Percentiles rank a stretch among this genome's conserved stretches.
phyloP scores from a whole-genome alignment of 2,329 filamentous ascomycete species.

The Epichloe uncinata region DNA sequence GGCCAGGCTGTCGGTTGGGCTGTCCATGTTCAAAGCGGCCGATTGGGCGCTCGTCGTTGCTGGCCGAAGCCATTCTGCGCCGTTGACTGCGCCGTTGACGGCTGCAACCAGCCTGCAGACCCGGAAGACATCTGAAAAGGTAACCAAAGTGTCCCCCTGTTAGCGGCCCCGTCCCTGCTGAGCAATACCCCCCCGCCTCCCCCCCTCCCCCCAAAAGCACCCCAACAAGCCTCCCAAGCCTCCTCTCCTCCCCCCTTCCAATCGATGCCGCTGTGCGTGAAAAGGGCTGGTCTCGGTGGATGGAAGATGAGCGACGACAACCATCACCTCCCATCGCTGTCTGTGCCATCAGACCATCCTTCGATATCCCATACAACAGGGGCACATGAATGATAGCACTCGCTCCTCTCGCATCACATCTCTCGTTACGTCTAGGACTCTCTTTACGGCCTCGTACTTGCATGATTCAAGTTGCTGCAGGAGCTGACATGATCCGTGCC shows the following conservation, averaged over 20 bases:
- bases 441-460: neutral
- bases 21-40: neutral
- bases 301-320: too few species aligned
- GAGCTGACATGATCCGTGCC: constrained; percentile 8
- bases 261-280: too few species aligned
- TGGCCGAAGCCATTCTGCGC: neutral
- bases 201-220: too few species aligned
- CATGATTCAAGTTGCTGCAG: constrained; percentile 1
- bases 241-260: too few species aligned
- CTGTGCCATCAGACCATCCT: neutral
- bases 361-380: neutral
- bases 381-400: neutral
- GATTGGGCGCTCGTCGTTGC: neutral
- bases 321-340: too few species aligned
- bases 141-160: neutral
- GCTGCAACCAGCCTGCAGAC: neutral
- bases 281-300: too few species aligned
- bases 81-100: neutral
- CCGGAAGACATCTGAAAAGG: neutral
- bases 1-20: neutral
- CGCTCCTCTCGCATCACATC: neutral
- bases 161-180: neutral
- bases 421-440: neutral
- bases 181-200: too few species aligned
- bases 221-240: too few species aligned